Conservation (phyloP, 2,329 filamentous ascomycete species). For the Aphanoascus verrucosus region DNA sequence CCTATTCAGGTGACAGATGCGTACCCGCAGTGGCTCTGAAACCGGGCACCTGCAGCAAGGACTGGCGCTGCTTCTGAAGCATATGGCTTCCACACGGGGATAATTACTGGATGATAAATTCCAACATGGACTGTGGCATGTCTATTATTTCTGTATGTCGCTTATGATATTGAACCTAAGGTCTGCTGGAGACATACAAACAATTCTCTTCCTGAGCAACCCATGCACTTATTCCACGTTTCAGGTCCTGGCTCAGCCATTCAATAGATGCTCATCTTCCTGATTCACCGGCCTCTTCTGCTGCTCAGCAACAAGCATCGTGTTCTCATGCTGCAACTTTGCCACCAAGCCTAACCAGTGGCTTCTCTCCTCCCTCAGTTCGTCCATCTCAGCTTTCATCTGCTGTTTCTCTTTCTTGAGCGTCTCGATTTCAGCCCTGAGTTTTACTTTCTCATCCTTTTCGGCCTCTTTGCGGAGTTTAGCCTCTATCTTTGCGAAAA, state of each 20-base stretch:
- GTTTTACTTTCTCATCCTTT: slow-evolving; percentile 36
- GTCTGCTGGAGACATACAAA: not conserved
- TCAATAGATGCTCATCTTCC: not conserved
- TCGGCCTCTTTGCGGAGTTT: slow-evolving; percentile 29
- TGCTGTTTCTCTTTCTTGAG: slow-evolving; percentile 40
- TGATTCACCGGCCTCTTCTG: not conserved
- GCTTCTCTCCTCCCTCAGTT: slow-evolving; percentile 41
- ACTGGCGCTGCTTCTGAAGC: too few relatives aligned
- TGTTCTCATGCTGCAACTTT: slow-evolving; percentile 49
- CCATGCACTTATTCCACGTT: not conserved
- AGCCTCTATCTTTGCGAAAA: slow-evolving; percentile 31
- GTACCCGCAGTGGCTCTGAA: too few relatives aligned
- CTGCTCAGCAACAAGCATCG: slow-evolving; percentile 28
- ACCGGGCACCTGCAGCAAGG: too few relatives aligned
- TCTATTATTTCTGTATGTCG: not conserved
- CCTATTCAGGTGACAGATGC: too few relatives aligned
- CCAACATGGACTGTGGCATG: not conserved
- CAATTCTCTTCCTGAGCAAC: not conserved
- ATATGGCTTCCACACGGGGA: not conserved
- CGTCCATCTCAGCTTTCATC: slow-evolving; percentile 40
- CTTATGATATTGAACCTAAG: not conserved
- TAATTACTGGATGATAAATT: not conserved
- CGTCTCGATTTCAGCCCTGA: slow-evolving; percentile 35
- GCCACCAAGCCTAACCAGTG: slow-evolving; percentile 43
- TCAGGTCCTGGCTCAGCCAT: not conserved